Conservation (phyloP, 306 rosid genomes). For the Crotalaria pallida region DNA sequence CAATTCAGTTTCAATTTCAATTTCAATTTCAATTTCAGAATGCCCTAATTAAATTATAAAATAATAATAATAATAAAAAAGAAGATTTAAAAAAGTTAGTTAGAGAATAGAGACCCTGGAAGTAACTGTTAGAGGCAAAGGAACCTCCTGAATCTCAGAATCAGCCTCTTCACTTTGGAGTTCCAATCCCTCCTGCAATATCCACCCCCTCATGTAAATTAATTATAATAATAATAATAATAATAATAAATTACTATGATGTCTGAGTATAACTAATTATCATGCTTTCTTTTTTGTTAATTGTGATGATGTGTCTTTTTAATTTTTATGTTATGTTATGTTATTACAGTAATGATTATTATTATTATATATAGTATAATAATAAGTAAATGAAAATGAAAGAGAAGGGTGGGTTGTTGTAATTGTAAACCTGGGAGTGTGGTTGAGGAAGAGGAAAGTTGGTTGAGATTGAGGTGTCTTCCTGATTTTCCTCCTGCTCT, state of each 20-base stretch:
- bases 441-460: slow-evolving; percentile 5
- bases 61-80: no score
- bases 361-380: neutral
- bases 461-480: slow-evolving; percentile 25
- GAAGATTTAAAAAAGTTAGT: neutral
- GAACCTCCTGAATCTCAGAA: slow-evolving; percentile 35
- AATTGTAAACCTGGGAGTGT: slow-evolving; percentile 7
- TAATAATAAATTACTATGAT: no score
- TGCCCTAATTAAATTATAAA: neutral
- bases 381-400: neutral
- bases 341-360: no score
- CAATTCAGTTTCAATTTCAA: neutral
- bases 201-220: slow-evolving; percentile 21
- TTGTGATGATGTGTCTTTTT: no score
- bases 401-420: neutral
- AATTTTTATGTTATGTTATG: no score
- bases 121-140: slow-evolving; percentile 69
- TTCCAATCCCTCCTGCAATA: slow-evolving; percentile 48
- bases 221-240: neutral
- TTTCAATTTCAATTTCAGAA: neutral
- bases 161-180: slow-evolving; percentile 42
- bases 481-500: slow-evolving; percentile 45
- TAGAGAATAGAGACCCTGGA: slow-evolving; percentile 50
- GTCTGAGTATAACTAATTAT: no score
- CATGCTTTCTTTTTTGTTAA: neutral